These are phyloP conservation scores for Cyberlindnera mississippiensis DNA, from an alignment of 805 yeast genomes.

Conservation along the genomic window DNA sequence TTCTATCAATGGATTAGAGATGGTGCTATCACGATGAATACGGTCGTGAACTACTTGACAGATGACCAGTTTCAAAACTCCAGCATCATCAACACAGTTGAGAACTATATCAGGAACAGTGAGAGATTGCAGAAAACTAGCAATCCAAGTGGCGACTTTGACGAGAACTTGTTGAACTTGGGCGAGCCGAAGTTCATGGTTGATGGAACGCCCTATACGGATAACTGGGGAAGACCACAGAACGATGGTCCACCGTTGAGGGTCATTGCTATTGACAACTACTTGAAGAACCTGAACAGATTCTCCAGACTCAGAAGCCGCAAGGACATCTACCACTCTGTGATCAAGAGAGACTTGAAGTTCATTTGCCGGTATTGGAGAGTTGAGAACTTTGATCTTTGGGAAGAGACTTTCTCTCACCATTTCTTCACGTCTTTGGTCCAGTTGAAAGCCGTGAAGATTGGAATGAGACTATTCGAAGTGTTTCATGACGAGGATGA, in stretches of 20 bases:
- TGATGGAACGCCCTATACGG: slow-evolving; percentile 58
- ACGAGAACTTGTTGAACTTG: slow-evolving; percentile 46
- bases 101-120: slow-evolving; percentile 60
- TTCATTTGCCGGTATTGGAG: slow-evolving; percentile 64
- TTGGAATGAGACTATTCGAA: slow-evolving; percentile 45
- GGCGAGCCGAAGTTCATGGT: slow-evolving; percentile 90
- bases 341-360: slow-evolving; percentile 66
- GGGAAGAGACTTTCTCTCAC: slow-evolving; percentile 81
- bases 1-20: slow-evolving; percentile 91
- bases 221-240: slow-evolving; percentile 92
- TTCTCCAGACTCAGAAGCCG: slow-evolving; percentile 30
- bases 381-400: slow-evolving; percentile 70
- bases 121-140: slow-evolving; percentile 56
- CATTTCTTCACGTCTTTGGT: slow-evolving; percentile 80
- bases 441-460: slow-evolving; percentile 64
- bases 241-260: slow-evolving; percentile 92
- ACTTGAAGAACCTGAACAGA: slow-evolving; percentile 40
- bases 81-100: slow-evolving; percentile 35
- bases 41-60: slow-evolving; percentile 53
- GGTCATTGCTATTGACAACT: slow-evolving; percentile 57
- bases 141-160: slow-evolving; percentile 66
- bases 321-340: slow-evolving; percentile 39
- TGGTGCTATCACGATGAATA: slow-evolving; percentile 71
- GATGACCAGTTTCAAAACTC: slow-evolving; percentile 34
- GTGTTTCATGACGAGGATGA: slow-evolving; percentile 30